phyloP scores from a whole-genome alignment of 73 alveolate species.

The Tetrahymena elliotti region DNA sequence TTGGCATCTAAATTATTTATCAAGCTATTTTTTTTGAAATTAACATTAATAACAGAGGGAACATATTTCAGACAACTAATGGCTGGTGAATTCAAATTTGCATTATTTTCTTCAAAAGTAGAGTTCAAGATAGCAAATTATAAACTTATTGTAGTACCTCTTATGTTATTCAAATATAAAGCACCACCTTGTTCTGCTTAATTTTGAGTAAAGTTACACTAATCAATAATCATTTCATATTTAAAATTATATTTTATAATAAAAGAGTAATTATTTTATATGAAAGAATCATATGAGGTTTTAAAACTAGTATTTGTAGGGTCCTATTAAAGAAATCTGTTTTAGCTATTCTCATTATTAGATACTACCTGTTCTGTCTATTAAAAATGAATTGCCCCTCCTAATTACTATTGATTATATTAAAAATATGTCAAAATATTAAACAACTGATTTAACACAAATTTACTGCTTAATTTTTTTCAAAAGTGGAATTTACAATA shows the following conservation, averaged over 20 bases:
- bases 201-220: not conserved
- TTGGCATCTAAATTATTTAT: not conserved
- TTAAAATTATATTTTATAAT: not conserved
- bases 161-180: not conserved
- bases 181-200: not conserved
- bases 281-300: not conserved
- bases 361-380: not conserved
- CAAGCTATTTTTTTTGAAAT: not conserved
- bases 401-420: not conserved
- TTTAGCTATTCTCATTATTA: not conserved
- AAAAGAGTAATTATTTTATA: not conserved
- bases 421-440: not conserved
- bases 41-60: not conserved
- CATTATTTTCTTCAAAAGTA: not conserved
- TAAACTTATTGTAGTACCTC: not conserved
- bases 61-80: not conserved
- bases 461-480: not conserved
- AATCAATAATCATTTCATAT: not conserved
- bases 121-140: not conserved
- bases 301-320: not conserved
- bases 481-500: not conserved
- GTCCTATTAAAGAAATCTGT: not conserved
- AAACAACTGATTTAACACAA: not conserved
- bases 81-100: not conserved
- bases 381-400: not conserved